phyloP scores from a whole-genome alignment of 129 eudicot genomes.

The Glebionis coronaria region DNA sequence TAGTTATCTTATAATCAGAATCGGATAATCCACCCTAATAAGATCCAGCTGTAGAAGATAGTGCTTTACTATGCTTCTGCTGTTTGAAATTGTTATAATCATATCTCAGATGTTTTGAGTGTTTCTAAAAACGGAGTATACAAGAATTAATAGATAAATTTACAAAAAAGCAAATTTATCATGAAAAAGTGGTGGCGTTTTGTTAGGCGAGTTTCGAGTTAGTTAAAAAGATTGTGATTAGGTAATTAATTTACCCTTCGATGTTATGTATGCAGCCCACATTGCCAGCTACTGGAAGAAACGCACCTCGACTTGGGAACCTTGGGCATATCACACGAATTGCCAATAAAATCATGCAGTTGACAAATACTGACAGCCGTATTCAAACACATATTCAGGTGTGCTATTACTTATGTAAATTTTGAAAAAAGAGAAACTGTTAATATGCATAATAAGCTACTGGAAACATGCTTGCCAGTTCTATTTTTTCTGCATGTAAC shows the following conservation, averaged over 20 bases:
- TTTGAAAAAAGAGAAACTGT: not conserved
- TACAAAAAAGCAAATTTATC: too few relatives aligned
- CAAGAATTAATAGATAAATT: too few relatives aligned
- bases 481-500: not conserved
- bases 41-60: too few relatives aligned
- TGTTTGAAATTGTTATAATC: not conserved
- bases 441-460: not conserved
- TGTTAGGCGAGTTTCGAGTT: too few relatives aligned
- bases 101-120: too few relatives aligned
- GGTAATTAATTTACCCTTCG: not conserved
- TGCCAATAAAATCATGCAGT: slow-evolving; percentile 67
- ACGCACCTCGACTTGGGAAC: slow-evolving; percentile 65
- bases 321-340: slow-evolving; percentile 87
- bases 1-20: too few relatives aligned
- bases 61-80: too few relatives aligned
- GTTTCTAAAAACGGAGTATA: too few relatives aligned
- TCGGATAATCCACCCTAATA: too few relatives aligned
- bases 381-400: slow-evolving; percentile 75
- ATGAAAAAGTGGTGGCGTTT: too few relatives aligned
- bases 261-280: slow-evolving; percentile 57
- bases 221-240: too few relatives aligned
- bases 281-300: slow-evolving; percentile 61
- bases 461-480: not conserved
- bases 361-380: slow-evolving; percentile 47
- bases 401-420: not conserved